phyloP scores from a whole-genome alignment of 305 asterid species.

The Solanum chacoense region DNA sequence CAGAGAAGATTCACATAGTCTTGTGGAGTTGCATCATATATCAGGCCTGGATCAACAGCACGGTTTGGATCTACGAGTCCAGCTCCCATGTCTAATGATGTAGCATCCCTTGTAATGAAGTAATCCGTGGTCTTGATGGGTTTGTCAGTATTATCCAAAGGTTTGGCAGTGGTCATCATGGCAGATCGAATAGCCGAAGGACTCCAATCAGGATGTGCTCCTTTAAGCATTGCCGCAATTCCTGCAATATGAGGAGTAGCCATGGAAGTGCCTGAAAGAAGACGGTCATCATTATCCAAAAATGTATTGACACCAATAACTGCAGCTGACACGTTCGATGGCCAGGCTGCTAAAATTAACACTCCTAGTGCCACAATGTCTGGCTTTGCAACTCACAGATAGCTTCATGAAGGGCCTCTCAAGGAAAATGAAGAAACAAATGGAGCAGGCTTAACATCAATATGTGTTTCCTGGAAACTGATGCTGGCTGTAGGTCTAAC shows the following conservation, averaged over 20 bases:
- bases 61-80: constrained; percentile 19
- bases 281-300: not conserved
- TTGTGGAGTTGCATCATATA: constrained; percentile 5
- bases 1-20: constrained; percentile 11
- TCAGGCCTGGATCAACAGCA: constrained; percentile 17
- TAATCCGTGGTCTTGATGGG: not conserved
- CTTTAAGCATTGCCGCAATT: constrained; percentile 5
- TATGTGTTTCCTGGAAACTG: not conserved
- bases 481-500: not conserved
- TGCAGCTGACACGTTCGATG: not conserved
- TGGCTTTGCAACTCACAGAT: not conserved
- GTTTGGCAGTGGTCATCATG: constrained; percentile 18
- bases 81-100: constrained; percentile 20
- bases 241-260: constrained; percentile 8
- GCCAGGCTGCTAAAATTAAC: constrained; percentile 5
- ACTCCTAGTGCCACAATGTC: not conserved
- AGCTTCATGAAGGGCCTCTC: not conserved
- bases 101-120: not conserved
- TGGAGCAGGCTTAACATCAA: constrained; percentile 1
- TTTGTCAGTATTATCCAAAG: not conserved
- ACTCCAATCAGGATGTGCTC: constrained; percentile 18
- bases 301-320: not conserved
- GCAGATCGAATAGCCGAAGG: constrained; percentile 15
- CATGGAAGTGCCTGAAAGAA: constrained; percentile 7
- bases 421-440: not conserved